Evolutionary conservation across 1,139 yeast genomes (phyloP).

Genomic region (Geotrichum citri-aurantii): DNA sequence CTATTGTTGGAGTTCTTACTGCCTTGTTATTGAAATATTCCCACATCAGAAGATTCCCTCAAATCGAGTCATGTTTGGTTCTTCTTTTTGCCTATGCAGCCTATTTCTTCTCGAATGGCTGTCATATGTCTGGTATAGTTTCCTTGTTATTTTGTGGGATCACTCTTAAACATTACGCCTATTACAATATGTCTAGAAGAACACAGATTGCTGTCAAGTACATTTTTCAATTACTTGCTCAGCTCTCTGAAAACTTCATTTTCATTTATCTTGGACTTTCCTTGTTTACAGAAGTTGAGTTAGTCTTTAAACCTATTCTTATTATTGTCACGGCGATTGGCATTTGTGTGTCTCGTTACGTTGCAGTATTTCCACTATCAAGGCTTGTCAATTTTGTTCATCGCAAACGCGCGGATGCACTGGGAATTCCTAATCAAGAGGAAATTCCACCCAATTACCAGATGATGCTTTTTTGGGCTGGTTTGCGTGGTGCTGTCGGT

Average conservation of each 20-base stretch:
- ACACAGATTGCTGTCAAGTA: constrained; percentile 96
- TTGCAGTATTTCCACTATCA: constrained; percentile 93
- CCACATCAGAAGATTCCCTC: constrained; percentile 88
- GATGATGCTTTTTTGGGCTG: constrained; percentile 99
- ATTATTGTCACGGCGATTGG: constrained; percentile 86
- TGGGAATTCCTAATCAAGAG: constrained; percentile 50
- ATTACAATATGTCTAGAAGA: constrained; percentile 93
- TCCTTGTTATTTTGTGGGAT: constrained; percentile 93
- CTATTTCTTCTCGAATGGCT: constrained; percentile 95
- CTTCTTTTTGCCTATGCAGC: constrained; percentile 90
- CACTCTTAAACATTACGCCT: constrained; percentile 93
- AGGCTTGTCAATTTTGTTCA: constrained; percentile 74
- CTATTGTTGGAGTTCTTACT: constrained; percentile 77
- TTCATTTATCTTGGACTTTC: constrained; percentile 93
- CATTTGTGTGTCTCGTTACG: constrained; percentile 94
- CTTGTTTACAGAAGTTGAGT: constrained; percentile 88
- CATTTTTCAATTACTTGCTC: constrained; percentile 88
- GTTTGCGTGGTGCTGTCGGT: constrained; percentile 97
- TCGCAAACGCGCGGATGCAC: constrained; percentile 44
- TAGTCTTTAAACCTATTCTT: constrained; percentile 87
- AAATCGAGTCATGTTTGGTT: constrained; percentile 91
- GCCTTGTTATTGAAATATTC: constrained; percentile 89
- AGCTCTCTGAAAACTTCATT: constrained; percentile 91
- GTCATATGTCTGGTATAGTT: constrained; percentile 98
- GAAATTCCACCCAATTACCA: constrained; percentile 94